Evolutionary conservation across 164 flowering plant genomes (phyloP).

Genomic region (Annona cherimola): DNA sequence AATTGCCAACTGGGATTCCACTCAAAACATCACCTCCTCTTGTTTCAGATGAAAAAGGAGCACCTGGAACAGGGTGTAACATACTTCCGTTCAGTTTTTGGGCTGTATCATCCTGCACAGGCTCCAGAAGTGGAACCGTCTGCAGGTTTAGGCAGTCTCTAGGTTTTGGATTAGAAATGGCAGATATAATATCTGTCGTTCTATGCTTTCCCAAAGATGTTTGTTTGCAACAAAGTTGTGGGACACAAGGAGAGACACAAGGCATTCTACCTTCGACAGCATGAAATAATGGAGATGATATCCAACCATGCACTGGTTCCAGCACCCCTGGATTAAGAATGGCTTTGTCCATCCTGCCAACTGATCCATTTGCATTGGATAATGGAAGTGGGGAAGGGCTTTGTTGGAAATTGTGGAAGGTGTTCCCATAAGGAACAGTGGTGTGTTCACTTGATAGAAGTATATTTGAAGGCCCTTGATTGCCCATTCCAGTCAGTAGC

Average conservation of each 20-base stretch:
- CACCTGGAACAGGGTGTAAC: constrained; percentile 20
- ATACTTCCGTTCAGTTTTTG: constrained; percentile 11
- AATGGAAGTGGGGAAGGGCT: constrained; percentile 9
- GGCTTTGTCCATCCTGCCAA: background rate
- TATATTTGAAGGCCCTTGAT: constrained; percentile 15
- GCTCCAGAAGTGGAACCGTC: constrained; percentile 29
- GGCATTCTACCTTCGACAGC: constrained; percentile 8
- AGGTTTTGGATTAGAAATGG: constrained; percentile 12
- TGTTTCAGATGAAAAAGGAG: constrained; percentile 18
- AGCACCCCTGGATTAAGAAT: constrained; percentile 6
- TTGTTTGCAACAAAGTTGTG: background rate
- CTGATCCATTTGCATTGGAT: constrained; percentile 1
- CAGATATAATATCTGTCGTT: constrained; percentile 12
- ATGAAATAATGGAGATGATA: constrained; percentile 10
- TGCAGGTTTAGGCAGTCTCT: constrained; percentile 31
- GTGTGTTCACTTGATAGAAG: constrained; percentile 12
- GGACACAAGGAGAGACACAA: background rate
- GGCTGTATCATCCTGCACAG: constrained; percentile 9
- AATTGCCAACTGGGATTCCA: constrained; percentile 7
- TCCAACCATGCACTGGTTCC: constrained; percentile 11
- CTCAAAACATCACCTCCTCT: constrained; percentile 10
- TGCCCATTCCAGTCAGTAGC: constrained; percentile 22
- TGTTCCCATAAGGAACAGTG: constrained; percentile 11
- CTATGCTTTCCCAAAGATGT: constrained; percentile 17
- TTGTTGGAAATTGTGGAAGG: constrained; percentile 4